These are phyloP conservation scores for Scedosporium aurantiacum DNA, from an alignment of 2,329 filamentous ascomycete genomes.

Conservation along the genomic window DNA sequence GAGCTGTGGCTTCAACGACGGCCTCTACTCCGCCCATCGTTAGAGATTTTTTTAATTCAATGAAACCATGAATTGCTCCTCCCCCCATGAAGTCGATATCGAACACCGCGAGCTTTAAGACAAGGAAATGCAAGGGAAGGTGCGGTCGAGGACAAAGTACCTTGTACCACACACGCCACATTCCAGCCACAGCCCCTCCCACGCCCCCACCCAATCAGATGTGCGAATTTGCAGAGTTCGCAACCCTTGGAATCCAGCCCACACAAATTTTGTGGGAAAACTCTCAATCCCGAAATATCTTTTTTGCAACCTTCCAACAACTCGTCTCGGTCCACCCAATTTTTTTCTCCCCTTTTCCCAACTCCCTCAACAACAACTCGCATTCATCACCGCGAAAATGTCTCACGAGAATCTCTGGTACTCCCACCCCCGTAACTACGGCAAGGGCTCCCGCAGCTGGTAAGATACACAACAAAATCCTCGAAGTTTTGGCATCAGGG, in stretches of 20 bases:
- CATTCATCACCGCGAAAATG: slow-evolving; percentile 29
- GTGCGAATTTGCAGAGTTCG: not conserved
- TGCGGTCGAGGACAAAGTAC: no score
- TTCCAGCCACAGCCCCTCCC: not conserved
- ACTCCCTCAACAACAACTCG: not conserved
- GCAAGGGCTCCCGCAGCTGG: slow-evolving; percentile 91
- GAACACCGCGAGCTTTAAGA: not conserved
- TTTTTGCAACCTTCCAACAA: not conserved
- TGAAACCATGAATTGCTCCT: no score
- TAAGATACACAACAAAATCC: slow-evolving; percentile 44
- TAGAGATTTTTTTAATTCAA: no score
- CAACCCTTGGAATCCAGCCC: not conserved
- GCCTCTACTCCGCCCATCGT: no score
- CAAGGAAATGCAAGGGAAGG: not conserved
- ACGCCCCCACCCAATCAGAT: not conserved
- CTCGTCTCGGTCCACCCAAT: not conserved
- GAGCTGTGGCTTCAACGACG: no score
- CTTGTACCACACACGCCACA: no score
- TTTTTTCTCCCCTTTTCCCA: not conserved
- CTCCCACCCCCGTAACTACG: slow-evolving; percentile 93
- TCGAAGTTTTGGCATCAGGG: not conserved
- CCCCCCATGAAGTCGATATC: no score
- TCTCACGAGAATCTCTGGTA: slow-evolving; percentile 96
- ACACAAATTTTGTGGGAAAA: not conserved
- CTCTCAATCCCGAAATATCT: not conserved